These are phyloP conservation scores for Apiotrichum gracile DNA, from an alignment of 1,284 basidiomycete genomes.

Conservation along the genomic window DNA sequence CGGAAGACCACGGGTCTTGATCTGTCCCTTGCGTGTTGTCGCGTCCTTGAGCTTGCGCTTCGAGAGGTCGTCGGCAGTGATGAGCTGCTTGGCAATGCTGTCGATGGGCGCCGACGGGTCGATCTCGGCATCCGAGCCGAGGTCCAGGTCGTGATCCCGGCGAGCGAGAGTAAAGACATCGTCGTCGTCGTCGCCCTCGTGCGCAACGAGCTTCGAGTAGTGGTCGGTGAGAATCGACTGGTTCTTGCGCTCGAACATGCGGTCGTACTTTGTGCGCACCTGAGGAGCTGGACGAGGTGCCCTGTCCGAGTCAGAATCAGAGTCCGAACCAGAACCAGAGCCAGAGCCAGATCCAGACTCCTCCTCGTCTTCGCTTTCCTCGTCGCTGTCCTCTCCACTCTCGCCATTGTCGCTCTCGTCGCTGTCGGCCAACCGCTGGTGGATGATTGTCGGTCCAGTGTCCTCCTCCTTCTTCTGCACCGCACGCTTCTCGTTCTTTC, in stretches of 20 bases:
- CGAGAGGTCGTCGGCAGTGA: conserved; percentile 49
- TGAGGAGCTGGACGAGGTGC: conserved; percentile 12
- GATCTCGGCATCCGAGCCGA: conserved; percentile 44
- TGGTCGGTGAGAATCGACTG: conserved; percentile 88
- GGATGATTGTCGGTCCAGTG: conserved; percentile 12
- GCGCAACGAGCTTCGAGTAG: conserved; percentile 81
- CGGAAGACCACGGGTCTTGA: conserved; percentile 58
- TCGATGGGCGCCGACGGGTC: conserved; percentile 6
- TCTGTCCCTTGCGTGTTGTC: conserved; percentile 67
- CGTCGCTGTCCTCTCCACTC: conserved; percentile 21
- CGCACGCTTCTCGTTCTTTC: conserved; percentile 28
- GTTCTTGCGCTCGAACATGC: conserved; percentile 96
- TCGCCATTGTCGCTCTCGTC: conserved; percentile 20
- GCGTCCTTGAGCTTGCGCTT: conserved; percentile 66
- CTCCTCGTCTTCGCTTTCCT: conserved; percentile 23
- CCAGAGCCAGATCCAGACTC: conserved; percentile 3
- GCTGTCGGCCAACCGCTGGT: conserved; percentile 12
- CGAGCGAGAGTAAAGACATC: conserved; percentile 94
- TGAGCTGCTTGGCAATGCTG: conserved; percentile 23
- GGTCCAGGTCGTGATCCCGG: conserved; percentile 68
- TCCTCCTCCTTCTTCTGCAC: conserved; percentile 22
- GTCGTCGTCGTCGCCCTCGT: conserved; percentile 59
- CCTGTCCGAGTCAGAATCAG: not conserved
- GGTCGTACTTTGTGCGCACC: conserved; percentile 92
- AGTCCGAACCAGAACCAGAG: not conserved